These are phyloP conservation scores for Coemansia sp. DNA, from an alignment of 192 early-diverging fungal species.

Conservation along the genomic window DNA sequence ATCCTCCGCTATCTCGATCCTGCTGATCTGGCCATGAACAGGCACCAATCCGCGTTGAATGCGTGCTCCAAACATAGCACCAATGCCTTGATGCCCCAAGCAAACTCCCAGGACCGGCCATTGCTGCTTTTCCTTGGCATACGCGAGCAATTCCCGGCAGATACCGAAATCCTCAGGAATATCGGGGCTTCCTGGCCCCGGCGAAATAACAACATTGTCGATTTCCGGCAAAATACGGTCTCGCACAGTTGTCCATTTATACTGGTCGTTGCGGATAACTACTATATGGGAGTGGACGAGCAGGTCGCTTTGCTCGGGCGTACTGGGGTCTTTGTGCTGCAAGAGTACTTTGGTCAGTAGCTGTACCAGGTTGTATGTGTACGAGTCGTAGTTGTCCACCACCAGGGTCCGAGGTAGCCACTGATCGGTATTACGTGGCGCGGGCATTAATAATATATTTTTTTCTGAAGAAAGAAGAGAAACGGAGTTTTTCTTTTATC, in stretches of 20 bases:
- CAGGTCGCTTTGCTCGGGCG: neutral
- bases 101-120: conserved; percentile 89
- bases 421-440: neutral
- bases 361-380: conserved; percentile 94
- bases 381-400: conserved; percentile 97
- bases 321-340: neutral
- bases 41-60: conserved; percentile 66
- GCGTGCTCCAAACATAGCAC: conserved; percentile 60
- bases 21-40: conserved; percentile 80
- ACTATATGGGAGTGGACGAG: conserved; percentile 54
- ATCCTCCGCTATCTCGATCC: conserved; percentile 20
- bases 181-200: conserved; percentile 87
- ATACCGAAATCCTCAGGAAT: conserved; percentile 53
- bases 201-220: conserved; percentile 89
- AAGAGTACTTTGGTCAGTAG: conserved; percentile 23
- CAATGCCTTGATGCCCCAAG: conserved; percentile 92
- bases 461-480: neutral
- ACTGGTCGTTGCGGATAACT: conserved; percentile 92
- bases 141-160: conserved; percentile 16
- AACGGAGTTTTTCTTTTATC: neutral
- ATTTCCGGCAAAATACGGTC: conserved; percentile 72
- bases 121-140: conserved; percentile 10
- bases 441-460: conserved; percentile 1
- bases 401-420: conserved; percentile 59
- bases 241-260: conserved; percentile 63